A percentile compares a stretch with the other conserved stretches of the same genome.
Evolutionary conservation across 208 protist genomes (phyloP).

Genomic region (Acanthamoeba divionensis): DNA sequence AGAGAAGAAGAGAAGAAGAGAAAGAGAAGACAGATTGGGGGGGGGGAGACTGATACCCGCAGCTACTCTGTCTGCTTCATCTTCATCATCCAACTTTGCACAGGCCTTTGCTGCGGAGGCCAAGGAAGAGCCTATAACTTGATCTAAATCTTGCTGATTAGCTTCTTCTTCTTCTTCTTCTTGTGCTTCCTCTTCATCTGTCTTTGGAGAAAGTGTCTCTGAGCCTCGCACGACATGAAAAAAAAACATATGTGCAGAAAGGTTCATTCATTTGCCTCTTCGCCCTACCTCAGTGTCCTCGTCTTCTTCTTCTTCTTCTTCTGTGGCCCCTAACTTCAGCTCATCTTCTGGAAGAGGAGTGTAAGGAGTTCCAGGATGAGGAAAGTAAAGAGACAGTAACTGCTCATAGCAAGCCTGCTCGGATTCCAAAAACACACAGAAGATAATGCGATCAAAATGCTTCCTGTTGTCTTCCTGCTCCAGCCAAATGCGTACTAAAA

Average conservation of each 20-base stretch:
- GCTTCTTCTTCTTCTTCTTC: not conserved
- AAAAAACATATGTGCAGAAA: no score
- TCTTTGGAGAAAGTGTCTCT: not conserved
- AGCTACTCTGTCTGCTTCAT: not conserved
- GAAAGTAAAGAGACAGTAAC: conserved; percentile 5
- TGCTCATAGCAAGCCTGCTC: conserved; percentile 4
- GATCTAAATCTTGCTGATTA: not conserved
- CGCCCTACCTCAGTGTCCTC: not conserved
- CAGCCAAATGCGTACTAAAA: not conserved
- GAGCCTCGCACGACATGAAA: not conserved
- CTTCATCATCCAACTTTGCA: not conserved
- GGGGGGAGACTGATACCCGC: not conserved
- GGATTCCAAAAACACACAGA: conserved; percentile 10
- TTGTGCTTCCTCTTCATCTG: not conserved
- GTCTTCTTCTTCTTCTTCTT: not conserved
- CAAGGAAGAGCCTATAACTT: no score
- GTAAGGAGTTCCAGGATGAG: not conserved
- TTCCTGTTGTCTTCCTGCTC: not conserved
- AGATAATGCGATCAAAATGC: not conserved
- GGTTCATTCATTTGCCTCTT: no score
- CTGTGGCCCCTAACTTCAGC: no score
- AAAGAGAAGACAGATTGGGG: not conserved
- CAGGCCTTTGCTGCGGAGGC: not conserved
- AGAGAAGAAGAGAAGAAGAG: not conserved
- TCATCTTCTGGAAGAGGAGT: not conserved